Percentiles rank a stretch among this genome's conserved stretches.
These are phyloP conservation scores for Entophlyctis luteolus DNA, from an alignment of 192 early-diverging fungal genomes.

Conservation along the genomic window DNA sequence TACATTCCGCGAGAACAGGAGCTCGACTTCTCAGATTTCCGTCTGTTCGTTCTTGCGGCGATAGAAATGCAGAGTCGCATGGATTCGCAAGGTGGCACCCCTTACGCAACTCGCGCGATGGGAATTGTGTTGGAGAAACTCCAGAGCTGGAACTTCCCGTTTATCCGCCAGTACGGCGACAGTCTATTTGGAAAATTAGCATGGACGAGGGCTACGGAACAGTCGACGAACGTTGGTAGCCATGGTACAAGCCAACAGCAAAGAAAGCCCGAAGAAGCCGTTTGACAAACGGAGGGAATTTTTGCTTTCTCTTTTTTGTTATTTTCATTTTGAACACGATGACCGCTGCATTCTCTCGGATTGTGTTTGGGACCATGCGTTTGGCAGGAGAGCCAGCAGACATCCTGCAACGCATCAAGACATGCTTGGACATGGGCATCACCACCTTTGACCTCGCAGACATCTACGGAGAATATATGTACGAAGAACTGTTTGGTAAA, in stretches of 20 bases:
- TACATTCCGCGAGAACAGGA: constrained; percentile 25
- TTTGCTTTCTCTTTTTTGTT: no score
- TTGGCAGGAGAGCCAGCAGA: constrained; percentile 29
- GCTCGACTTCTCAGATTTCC: constrained; percentile 44
- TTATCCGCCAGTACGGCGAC: not conserved
- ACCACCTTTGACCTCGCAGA: constrained; percentile 46
- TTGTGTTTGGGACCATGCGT: constrained; percentile 43
- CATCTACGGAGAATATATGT: constrained; percentile 39
- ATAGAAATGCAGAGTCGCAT: constrained; percentile 40
- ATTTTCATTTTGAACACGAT: no score
- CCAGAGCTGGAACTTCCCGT: not conserved
- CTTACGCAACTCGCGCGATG: not conserved
- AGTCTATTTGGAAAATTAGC: not conserved
- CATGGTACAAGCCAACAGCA: no score
- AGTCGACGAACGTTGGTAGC: no score
- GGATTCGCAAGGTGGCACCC: constrained; percentile 9
- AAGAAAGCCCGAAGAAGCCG: no score
- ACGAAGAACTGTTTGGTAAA: constrained; percentile 29
- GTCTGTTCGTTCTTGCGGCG: constrained; percentile 45
- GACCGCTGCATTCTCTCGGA: constrained; percentile 35
- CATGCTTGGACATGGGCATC: constrained; percentile 38
- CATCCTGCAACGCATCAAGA: constrained; percentile 39
- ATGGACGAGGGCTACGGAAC: not conserved
- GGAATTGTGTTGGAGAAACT: not conserved
- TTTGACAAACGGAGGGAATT: no score